phyloP scores from a whole-genome alignment of 129 eudicot species.

The Sambucus nigra region DNA sequence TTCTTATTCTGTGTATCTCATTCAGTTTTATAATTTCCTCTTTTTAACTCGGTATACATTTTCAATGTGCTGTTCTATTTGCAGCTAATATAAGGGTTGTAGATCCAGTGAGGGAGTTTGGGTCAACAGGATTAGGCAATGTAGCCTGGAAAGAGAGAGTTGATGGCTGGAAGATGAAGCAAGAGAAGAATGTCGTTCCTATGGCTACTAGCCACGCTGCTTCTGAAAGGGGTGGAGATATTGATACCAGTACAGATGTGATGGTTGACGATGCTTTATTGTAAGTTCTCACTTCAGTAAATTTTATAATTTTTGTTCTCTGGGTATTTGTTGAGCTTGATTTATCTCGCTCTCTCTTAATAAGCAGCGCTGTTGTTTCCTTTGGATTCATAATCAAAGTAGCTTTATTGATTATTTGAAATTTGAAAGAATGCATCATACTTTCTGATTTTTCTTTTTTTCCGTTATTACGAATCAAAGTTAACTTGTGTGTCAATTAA shows the following conservation, averaged over 20 bases:
- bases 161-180: slow-evolving; percentile 99
- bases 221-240: slow-evolving; percentile 93
- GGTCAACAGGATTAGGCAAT: slow-evolving; percentile 82
- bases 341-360: background rate
- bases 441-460: background rate
- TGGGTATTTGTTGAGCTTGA: background rate
- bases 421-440: background rate
- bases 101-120: slow-evolving; percentile 89
- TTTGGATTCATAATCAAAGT: background rate
- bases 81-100: slow-evolving; percentile 82
- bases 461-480: background rate
- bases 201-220: slow-evolving; percentile 80
- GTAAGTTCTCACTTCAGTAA: slow-evolving; percentile 31
- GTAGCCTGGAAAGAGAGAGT: slow-evolving; percentile 99
- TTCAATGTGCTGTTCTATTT: slow-evolving; percentile 12
- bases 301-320: background rate
- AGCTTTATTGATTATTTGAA: background rate
- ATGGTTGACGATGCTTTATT: slow-evolving; percentile 63
- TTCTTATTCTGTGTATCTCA: background rate
- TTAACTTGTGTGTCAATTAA: background rate
- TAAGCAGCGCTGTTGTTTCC: background rate
- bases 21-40: background rate
- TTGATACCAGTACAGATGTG: slow-evolving; percentile 87
- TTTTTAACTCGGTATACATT: background rate
- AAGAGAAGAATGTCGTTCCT: slow-evolving; percentile 65